A percentile compares a stretch with the other conserved stretches of the same genome.
phyloP scores from a whole-genome alignment of 768 basidiomycete species.

The Asterophora parasitica region DNA sequence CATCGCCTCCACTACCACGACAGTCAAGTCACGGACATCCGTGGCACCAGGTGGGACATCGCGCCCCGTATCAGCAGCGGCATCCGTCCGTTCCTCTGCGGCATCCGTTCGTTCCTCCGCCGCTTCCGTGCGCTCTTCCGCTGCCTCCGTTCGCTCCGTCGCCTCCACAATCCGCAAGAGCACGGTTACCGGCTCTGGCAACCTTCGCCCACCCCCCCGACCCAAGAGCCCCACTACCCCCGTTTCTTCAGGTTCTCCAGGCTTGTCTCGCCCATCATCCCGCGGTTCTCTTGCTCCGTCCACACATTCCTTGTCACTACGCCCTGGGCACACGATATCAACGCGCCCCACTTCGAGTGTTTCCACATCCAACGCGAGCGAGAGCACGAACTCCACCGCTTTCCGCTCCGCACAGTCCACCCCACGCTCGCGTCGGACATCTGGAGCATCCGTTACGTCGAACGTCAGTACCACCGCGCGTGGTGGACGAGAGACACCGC shows the following conservation, averaged over 20 bases:
- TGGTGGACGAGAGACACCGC: slow-evolving; percentile 9
- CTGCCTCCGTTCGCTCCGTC: slow-evolving; percentile 21
- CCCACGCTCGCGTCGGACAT: slow-evolving; percentile 27
- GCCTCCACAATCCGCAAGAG: slow-evolving; percentile 28
- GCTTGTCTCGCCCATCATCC: slow-evolving; percentile 20
- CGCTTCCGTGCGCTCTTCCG: slow-evolving; percentile 20
- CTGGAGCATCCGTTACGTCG: slow-evolving; percentile 26
- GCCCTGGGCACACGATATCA: neutral
- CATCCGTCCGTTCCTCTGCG: slow-evolving; percentile 27
- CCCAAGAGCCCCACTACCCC: slow-evolving; percentile 7
- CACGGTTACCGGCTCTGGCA: slow-evolving; percentile 4
- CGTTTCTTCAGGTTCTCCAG: slow-evolving; percentile 9
- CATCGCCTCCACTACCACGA: neutral
- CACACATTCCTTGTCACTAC: neutral
- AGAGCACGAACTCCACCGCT: slow-evolving; percentile 19
- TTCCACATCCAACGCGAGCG: slow-evolving; percentile 9
- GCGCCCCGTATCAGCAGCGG: slow-evolving; percentile 27
- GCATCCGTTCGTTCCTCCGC: slow-evolving; percentile 20
- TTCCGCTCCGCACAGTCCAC: slow-evolving; percentile 39
- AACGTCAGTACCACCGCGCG: slow-evolving; percentile 14
- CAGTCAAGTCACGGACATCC: neutral
- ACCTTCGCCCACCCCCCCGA: neutral
- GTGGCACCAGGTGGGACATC: neutral
- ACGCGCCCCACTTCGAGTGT: slow-evolving; percentile 14
- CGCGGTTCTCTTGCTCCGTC: slow-evolving; percentile 12